A percentile compares a stretch with the other conserved stretches of the same genome.
phyloP scores from a whole-genome alignment of 2,329 filamentous ascomycete genomes.

The Cladosporium austrohemisphaericum region DNA sequence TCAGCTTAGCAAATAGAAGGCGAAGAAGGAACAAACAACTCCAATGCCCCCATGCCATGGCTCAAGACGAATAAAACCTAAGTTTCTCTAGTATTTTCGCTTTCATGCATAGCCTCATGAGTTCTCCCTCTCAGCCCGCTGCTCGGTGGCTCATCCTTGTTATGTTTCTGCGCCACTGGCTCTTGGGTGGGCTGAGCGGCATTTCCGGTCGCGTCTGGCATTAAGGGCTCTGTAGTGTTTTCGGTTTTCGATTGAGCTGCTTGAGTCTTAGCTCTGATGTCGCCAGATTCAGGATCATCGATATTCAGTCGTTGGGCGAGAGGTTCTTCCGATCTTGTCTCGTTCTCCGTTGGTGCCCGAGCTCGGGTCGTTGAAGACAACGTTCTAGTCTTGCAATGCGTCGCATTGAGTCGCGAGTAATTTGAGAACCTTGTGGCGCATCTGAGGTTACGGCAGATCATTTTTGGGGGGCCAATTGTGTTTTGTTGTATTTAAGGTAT shows the following conservation, averaged over 20 bases:
- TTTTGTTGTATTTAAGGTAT: background rate
- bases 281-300: slow-evolving; percentile 1
- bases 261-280: background rate
- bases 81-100: slow-evolving; percentile 7
- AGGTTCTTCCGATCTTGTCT: slow-evolving; percentile 7
- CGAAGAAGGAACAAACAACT: no score
- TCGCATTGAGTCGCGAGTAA: background rate
- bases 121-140: slow-evolving; percentile 5
- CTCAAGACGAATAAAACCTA: background rate
- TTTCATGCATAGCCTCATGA: slow-evolving; percentile 1
- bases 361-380: slow-evolving; percentile 2
- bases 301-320: slow-evolving; percentile 9
- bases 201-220: background rate
- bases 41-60: no score
- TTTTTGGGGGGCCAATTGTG: background rate
- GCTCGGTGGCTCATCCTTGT: slow-evolving; percentile 10
- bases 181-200: slow-evolving; percentile 4
- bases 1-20: no score
- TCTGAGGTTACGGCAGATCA: background rate
- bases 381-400: background rate
- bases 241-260: slow-evolving; percentile 5
- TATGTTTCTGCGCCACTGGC: slow-evolving; percentile 1
- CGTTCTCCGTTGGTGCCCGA: background rate
- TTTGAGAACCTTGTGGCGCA: background rate
- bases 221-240: background rate